Evolutionary conservation across 306 rosid species (phyloP).

Genomic region (Acacia confusa): DNA sequence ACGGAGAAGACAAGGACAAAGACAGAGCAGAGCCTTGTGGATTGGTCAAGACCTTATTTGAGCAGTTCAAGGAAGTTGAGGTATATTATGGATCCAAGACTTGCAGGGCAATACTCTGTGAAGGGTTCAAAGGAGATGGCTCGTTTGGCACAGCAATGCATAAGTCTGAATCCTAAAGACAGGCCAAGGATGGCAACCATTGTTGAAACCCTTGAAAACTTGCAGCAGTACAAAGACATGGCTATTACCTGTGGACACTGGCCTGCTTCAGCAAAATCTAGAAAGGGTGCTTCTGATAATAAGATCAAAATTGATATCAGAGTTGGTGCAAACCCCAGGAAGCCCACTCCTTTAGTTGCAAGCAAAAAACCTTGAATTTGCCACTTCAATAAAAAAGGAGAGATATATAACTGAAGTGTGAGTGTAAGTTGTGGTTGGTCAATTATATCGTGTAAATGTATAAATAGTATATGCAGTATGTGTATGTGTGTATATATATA

Average conservation of each 20-base stretch:
- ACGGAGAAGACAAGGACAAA: constrained; percentile 74
- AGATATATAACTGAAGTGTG: constrained; percentile 25
- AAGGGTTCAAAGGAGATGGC: constrained; percentile 86
- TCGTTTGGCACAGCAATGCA: constrained; percentile 65
- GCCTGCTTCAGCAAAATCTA: constrained; percentile 64
- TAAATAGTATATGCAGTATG: constrained; percentile 27
- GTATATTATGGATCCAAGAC: constrained; percentile 76
- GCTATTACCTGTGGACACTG: constrained; percentile 83
- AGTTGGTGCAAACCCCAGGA: constrained; percentile 41
- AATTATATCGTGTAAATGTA: constrained; percentile 25
- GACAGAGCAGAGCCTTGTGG: constrained; percentile 80
- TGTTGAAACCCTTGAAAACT: constrained; percentile 74
- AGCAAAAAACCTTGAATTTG: constrained; percentile 40
- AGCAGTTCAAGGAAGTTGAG: constrained; percentile 59
- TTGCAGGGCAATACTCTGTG: constrained; percentile 84
- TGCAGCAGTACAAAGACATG: constrained; percentile 82
- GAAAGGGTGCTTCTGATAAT: constrained; percentile 56
- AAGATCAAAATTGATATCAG: constrained; percentile 50
- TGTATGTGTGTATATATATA: not conserved
- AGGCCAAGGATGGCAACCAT: constrained; percentile 78
- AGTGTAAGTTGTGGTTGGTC: constrained; percentile 37
- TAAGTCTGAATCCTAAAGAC: constrained; percentile 79
- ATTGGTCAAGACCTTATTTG: constrained; percentile 87
- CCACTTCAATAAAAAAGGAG: not conserved
- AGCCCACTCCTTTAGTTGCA: constrained; percentile 41